Percentiles rank a stretch among this genome's conserved stretches.
These are phyloP conservation scores for Baudoinia panamericana DNA, from an alignment of 495 filamentous ascomycete species.

Conservation along the genomic window DNA sequence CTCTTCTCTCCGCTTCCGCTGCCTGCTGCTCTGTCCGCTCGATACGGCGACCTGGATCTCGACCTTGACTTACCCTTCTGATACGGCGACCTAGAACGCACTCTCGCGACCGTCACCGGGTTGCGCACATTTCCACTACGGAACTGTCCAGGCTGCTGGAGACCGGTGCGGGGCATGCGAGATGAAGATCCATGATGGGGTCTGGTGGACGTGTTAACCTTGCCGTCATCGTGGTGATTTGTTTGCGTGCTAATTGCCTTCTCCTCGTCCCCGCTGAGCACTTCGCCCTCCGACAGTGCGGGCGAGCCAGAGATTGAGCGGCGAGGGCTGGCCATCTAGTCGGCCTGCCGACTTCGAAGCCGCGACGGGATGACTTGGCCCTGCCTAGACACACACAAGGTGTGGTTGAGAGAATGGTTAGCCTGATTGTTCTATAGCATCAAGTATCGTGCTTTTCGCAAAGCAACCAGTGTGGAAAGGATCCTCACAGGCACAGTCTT, in stretches of 20 bases:
- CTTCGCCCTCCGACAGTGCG: slow-evolving; percentile 65
- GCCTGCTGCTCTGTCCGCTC: slow-evolving; percentile 20
- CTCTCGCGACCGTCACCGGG: background rate
- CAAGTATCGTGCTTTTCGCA: background rate
- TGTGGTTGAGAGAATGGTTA: slow-evolving; percentile 14
- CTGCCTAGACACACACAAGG: slow-evolving; percentile 2
- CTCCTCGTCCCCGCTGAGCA: slow-evolving; percentile 64
- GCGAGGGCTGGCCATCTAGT: slow-evolving; percentile 30
- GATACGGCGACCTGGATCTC: slow-evolving; percentile 28
- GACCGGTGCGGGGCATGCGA: slow-evolving; percentile 33
- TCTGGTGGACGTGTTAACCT: slow-evolving; percentile 63
- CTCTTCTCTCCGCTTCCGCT: slow-evolving; percentile 63
- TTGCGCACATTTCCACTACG: slow-evolving; percentile 23
- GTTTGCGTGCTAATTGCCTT: slow-evolving; percentile 56
- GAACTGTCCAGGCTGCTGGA: slow-evolving; percentile 8
- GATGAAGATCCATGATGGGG: slow-evolving; percentile 39
- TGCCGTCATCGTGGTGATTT: slow-evolving; percentile 58
- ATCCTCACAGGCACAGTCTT: slow-evolving; percentile 17
- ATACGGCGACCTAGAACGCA: slow-evolving; percentile 19
- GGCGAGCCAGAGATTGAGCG: slow-evolving; percentile 30
- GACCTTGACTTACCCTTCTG: slow-evolving; percentile 17
- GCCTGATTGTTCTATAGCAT: slow-evolving; percentile 10
- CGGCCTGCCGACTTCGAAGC: background rate
- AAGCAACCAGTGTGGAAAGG: slow-evolving; percentile 16
- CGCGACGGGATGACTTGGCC: slow-evolving; percentile 7